A percentile compares a stretch with the other conserved stretches of the same genome.
Conservation (phyloP, 257 asterid genomes). For the Penstemon eatonii region DNA sequence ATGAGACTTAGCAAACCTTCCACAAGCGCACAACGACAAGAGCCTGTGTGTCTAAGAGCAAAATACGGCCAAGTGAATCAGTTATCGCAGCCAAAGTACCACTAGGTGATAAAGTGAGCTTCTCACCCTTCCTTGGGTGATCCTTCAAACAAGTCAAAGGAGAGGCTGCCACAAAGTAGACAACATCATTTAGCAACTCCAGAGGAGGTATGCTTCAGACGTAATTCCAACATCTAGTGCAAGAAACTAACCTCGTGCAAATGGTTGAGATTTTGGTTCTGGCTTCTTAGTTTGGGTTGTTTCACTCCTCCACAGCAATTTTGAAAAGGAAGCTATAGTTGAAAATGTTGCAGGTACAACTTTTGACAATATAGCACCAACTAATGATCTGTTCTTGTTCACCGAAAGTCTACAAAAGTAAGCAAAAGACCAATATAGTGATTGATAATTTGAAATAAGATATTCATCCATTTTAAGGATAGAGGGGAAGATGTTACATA, state of each 20-base stretch:
- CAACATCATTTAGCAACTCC: constrained; percentile 16
- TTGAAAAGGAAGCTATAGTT: constrained; percentile 81
- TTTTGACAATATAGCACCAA: constrained; percentile 93
- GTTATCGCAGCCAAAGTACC: constrained; percentile 97
- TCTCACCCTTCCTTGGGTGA: constrained; percentile 95
- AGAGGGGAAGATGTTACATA: neutral
- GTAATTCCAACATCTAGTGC: neutral
- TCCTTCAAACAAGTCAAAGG: constrained; percentile 90
- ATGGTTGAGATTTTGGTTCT: constrained; percentile 74
- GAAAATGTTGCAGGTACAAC: constrained; percentile 96
- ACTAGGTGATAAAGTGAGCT: constrained; percentile 89
- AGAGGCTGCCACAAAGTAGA: constrained; percentile 63
- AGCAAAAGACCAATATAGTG: constrained; percentile 28
- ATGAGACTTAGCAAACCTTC: constrained; percentile 57
- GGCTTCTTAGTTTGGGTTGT: constrained; percentile 48
- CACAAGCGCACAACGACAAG: constrained; percentile 91
- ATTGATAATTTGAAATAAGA: neutral
- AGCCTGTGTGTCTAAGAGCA: constrained; percentile 94
- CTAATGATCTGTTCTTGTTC: constrained; percentile 83
- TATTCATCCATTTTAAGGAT: neutral
- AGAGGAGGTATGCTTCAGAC: neutral
- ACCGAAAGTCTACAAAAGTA: constrained; percentile 71
- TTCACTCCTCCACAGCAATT: constrained; percentile 87
- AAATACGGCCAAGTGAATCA: constrained; percentile 95
- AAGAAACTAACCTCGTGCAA: constrained; percentile 69